phyloP scores from a whole-genome alignment of 768 basidiomycete species.

The Phaeotremella skinneri region DNA sequence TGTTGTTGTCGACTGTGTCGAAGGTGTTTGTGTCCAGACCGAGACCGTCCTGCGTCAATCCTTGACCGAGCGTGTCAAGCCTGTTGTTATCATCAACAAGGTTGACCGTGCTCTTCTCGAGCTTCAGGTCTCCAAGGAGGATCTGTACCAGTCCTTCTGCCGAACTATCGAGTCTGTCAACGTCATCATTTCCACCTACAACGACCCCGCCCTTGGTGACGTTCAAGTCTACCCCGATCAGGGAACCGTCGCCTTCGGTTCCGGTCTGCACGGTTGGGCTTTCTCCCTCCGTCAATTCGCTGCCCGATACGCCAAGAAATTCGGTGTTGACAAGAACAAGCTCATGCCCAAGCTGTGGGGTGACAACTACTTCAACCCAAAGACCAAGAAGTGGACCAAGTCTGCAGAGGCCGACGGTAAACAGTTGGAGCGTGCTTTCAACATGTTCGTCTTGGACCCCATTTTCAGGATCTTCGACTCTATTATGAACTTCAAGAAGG shows the following conservation, averaged over 20 bases:
- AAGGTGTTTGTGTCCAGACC: constrained; percentile 99
- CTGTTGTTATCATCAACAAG: constrained; percentile 99
- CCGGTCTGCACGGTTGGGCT: constrained; percentile 99
- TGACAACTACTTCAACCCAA: constrained; percentile 98
- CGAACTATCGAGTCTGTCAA: constrained; percentile 97
- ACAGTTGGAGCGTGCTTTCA: constrained; percentile 95
- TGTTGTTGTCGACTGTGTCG: constrained; percentile 98
- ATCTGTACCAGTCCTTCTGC: constrained; percentile 94
- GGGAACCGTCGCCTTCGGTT: constrained; percentile 98
- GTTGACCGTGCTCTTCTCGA: constrained; percentile 99
- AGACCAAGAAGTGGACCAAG: constrained; percentile 93
- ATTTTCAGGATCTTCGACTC: constrained; percentile 98
- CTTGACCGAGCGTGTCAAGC: constrained; percentile 96
- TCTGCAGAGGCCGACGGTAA: constrained; percentile 79
- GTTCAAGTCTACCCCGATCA: constrained; percentile 98
- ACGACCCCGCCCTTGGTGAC: constrained; percentile 89
- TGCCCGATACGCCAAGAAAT: constrained; percentile 90
- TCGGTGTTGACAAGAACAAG: constrained; percentile 98
- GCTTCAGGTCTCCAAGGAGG: constrained; percentile 94
- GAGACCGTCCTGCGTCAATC: constrained; percentile 98
- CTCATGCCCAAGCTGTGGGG: constrained; percentile 98
- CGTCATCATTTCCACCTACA: constrained; percentile 97
- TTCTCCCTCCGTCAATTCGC: constrained; percentile 99
- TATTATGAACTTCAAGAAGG: constrained; percentile 99
- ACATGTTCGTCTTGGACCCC: constrained; percentile 93